Conservation (phyloP, 2,329 filamentous ascomycete species). For the Aspergillus fructus region DNA sequence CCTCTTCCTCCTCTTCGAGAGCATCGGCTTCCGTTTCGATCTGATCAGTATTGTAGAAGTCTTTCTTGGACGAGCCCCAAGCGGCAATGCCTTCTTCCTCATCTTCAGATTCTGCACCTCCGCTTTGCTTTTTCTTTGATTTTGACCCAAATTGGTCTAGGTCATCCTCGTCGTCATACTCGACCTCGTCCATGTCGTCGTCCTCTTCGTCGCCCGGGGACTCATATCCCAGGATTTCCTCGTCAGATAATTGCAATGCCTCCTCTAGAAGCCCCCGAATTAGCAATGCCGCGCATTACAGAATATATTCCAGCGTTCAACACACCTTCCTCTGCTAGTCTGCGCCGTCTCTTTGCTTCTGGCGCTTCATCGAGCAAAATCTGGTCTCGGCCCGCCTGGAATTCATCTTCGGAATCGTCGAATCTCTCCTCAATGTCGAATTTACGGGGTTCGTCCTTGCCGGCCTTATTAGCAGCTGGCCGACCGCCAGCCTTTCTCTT, state of each 20-base stretch:
- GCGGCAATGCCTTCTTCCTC: conserved; percentile 59
- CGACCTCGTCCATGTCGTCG: conserved; percentile 47
- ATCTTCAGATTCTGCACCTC: conserved; percentile 22
- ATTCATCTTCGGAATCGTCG: conserved; percentile 91
- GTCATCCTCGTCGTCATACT: conserved; percentile 34
- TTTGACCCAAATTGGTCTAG: conserved; percentile 24
- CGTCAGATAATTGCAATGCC: conserved; percentile 59
- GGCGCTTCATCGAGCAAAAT: conserved; percentile 81
- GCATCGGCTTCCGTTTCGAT: conserved; percentile 72
- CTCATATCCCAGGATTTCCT: conserved; percentile 60
- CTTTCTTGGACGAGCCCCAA: conserved; percentile 84
- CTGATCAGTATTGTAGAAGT: conserved; percentile 88
- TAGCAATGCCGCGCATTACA: conserved; percentile 8
- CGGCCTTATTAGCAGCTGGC: conserved; percentile 33
- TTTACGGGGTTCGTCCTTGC: conserved; percentile 30
- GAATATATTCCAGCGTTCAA: neutral
- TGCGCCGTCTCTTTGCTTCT: conserved; percentile 72
- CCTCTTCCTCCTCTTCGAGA: conserved; percentile 88
- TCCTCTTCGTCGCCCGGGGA: conserved; percentile 40
- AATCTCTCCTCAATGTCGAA: conserved; percentile 66
- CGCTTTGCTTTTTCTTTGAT: conserved; percentile 21
- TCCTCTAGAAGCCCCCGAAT: conserved; percentile 46
- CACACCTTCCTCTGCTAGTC: conserved; percentile 65
- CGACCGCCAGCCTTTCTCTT: conserved; percentile 68
- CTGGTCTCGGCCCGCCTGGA: conserved; percentile 81